Evolutionary conservation across 345 rosid species (phyloP), one percentile per base, ranked within the genome.

Genomic region (Carallia pectinifolia): DNA sequence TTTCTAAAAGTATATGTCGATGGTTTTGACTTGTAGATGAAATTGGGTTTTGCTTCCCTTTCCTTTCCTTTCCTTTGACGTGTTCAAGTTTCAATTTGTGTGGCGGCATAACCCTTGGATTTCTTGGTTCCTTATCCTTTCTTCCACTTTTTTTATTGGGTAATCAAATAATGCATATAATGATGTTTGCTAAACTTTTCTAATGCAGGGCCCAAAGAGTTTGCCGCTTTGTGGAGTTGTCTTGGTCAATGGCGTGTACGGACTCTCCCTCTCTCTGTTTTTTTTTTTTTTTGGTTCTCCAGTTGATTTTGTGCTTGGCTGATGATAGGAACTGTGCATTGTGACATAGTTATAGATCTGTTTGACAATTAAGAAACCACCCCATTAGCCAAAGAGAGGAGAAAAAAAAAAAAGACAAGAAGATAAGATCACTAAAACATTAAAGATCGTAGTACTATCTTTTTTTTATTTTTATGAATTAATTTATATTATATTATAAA

Each of bases 171-270:
- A 34, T 53, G 54, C 13, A 44, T 39, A 23, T 62, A 2, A 2
- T 66, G 23, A 58, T 23, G 7, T 56, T 31, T 13, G 48, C 17
- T 58, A 4, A 44, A 53, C 74, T 66, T 64, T 69, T 44, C 5
- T 34, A 52, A 69, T 77, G 34, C 82, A 84, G 95, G 91, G 64
- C 87, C 85, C 3, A 66, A 33, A 5, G 97, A 84, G 76, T 89
- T 87, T 82, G 80, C 81, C 60, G 89, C 82, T 61, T 78, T 89
- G 36, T 86, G 93, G 92, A 84, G 72, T 71, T 81, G 90, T 64
- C 89, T 91, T 31, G 86, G 85, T 44, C 88, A 86, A 62, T 87
- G 89, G 91, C 83, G 87, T 55, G 97, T 87, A 67, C 86, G 90
- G 77, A 62, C 37, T 69, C 56, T 38, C 53, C 0, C 27, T 31